Evolutionary conservation across 2,329 filamentous ascomycete species (phyloP), one percentile per base, ranked within the genome.

Genomic region (Sclerotinia borealis): DNA sequence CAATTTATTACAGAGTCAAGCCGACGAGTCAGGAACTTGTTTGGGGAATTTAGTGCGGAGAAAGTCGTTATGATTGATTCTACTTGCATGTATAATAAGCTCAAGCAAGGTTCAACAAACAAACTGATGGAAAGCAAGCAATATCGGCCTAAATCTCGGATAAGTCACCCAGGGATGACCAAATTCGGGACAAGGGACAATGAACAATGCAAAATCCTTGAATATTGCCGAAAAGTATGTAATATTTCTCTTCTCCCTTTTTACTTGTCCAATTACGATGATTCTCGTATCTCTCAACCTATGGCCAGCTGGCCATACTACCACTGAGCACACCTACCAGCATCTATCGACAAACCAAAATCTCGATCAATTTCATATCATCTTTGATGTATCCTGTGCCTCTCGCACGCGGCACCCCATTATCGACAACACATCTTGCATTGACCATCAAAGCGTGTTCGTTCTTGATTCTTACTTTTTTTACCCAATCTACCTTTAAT

Each of bases 381-480:
- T 27, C 41, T 25, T 31, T 37, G 29, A 29, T 37, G 19, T 9
- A 39, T 25, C 39, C 43, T 47, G 37, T 43, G 49, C 36, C 31
- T 56, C 22, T 56, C 15, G 41, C 60, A 62, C 41, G 29, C 50
- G 50, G 41, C 22, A 36, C 58, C 55, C 52, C 62, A 61, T 61
- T 52, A 47, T 36, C 43, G 65, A 69, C 68, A 69, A 65, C 68
- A 59, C 68, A 70, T 66, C 66, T 65, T 66, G 67, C 69, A 68
- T 68, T 47, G 31, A 37, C 52, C 41, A 63, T 48, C 56, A 48
- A 59, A 59, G 43, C 56, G 58, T 60, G 31, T 48, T 47, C 25
- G 29, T 51, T 50, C 49, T 37, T 37, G 49, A 52, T 45, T 47
- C n/a, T 45, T 19, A 8, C 51, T 54, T 2, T 27, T 27, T 49